Conservation (phyloP, 495 filamentous ascomycete genomes). For the Penicillium bialowiezense region DNA sequence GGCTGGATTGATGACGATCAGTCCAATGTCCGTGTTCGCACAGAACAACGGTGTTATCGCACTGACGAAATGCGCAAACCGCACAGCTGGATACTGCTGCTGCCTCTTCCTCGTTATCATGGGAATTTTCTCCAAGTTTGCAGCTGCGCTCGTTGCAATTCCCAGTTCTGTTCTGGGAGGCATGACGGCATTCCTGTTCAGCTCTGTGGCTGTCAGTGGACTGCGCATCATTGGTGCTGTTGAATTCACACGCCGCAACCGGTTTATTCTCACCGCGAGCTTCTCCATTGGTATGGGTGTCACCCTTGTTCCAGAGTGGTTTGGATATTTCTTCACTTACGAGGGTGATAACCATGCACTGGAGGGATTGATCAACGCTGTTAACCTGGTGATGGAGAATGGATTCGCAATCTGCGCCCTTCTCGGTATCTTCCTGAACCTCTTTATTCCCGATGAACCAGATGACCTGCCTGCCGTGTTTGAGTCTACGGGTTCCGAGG, state of each 20-base stretch:
- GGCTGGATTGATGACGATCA: slow-evolving; percentile 79
- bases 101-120: slow-evolving; percentile 84
- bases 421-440: slow-evolving; percentile 68
- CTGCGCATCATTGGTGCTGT: slow-evolving; percentile 78
- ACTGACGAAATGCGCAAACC: slow-evolving; percentile 83
- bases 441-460: slow-evolving; percentile 69
- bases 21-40: slow-evolving; percentile 75
- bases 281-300: slow-evolving; percentile 77
- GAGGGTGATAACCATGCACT: slow-evolving; percentile 66
- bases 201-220: slow-evolving; percentile 79
- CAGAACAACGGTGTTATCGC: slow-evolving; percentile 96
- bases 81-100: slow-evolving; percentile 73
- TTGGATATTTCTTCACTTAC: slow-evolving; percentile 73
- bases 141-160: slow-evolving; percentile 82
- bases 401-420: slow-evolving; percentile 64
- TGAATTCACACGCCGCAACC: slow-evolving; percentile 78
- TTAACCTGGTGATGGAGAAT: slow-evolving; percentile 77
- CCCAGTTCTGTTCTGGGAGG: slow-evolving; percentile 79
- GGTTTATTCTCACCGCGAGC: slow-evolving; percentile 81
- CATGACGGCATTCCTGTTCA: slow-evolving; percentile 93
- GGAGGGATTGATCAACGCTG: slow-evolving; percentile 78
- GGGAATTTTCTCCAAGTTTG: slow-evolving; percentile 91
- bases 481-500: slow-evolving; percentile 18
- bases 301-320: slow-evolving; percentile 78
- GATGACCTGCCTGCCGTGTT: slow-evolving; percentile 51